Evolutionary conservation across 495 filamentous ascomycete species (phyloP), one percentile per base, ranked within the genome.

Genomic region (Penicillium bovifimosum): DNA sequence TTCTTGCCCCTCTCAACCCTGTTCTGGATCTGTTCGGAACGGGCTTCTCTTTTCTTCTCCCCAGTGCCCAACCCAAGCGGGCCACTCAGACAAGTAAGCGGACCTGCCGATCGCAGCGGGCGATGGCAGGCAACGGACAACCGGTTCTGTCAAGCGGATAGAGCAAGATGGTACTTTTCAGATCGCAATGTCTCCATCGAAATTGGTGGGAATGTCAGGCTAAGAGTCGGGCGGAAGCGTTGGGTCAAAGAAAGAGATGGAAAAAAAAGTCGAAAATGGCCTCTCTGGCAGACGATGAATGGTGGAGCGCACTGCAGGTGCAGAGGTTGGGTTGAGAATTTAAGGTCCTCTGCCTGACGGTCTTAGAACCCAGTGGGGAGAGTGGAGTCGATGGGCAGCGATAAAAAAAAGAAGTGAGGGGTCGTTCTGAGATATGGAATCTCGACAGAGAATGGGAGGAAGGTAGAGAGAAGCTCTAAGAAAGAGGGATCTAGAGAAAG

Each of bases 151-250:
- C 63, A 63, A 53, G 60, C 52, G 49, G 55, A 63, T 46, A 47
- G 47, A 42, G 57, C 52, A 47, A 56, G 49, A 48, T 54, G 52
- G 54, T 57, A 55, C 44, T 51, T 58, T 58, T 55, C 57, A 56
- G 51, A 54, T 50, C 52, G 60, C 63, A 59, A 39, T 36, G 55
- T 63, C 63, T 65, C 63, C 63, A 65, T 65, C 62, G 62, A 65
- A 63, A 52, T 56, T 36, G 34, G n/a, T 16, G 13, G 50, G 53
- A 50, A 58, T 44, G 46, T 56, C 39, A 41, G 62, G 56, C 62
- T 46, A 55, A 50, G 38, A 50, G 40, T 59, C 56, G 57, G 60
- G 56, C 56, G 62, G 46, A 45, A 45, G 41, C 42, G 55, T 61
- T 61, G 54, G 62, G 60, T 55, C 55, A 20, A 53, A 20, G 52